Percentiles rank a stretch among this genome's conserved stretches.
Evolutionary conservation across 2,329 filamentous ascomycete genomes (phyloP).

Genomic region (Aspergillus niger): DNA sequence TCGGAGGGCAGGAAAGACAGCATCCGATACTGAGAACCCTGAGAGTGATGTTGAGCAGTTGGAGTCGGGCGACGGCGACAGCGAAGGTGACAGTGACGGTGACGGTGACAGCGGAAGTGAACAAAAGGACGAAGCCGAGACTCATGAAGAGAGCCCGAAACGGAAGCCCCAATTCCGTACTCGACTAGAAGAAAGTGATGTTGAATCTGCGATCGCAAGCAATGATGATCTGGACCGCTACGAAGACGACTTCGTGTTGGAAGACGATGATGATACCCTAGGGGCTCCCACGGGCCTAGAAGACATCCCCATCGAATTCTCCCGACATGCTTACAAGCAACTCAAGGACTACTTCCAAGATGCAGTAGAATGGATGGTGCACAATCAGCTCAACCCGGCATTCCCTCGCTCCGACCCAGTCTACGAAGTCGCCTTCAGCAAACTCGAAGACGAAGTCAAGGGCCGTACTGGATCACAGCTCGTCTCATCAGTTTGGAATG

Average conservation of each 20-base stretch:
- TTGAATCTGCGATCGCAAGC: conserved; percentile 30
- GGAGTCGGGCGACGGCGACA: conserved; percentile 27
- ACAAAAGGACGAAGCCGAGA: conserved; percentile 20
- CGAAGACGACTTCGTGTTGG: conserved; percentile 65
- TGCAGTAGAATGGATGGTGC: conserved; percentile 78
- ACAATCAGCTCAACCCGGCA: conserved; percentile 72
- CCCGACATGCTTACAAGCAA: conserved; percentile 65
- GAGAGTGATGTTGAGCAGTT: conserved; percentile 19
- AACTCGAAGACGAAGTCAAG: conserved; percentile 70
- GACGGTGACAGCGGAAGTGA: conserved; percentile 15
- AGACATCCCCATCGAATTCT: conserved; percentile 70
- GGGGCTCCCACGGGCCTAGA: conserved; percentile 56
- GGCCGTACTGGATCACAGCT: conserved; percentile 71
- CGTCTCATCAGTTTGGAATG: conserved; percentile 69
- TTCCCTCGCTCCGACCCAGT: conserved; percentile 65
- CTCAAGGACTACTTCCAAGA: conserved; percentile 72
- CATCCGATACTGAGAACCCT: conserved; percentile 29
- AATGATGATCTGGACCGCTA: conserved; percentile 56
- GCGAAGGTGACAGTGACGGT: conserved; percentile 25
- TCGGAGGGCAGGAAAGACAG: conserved; percentile 45
- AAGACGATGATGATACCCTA: conserved; percentile 62
- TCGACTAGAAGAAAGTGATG: conserved; percentile 32
- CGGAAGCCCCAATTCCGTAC: conserved; percentile 17
- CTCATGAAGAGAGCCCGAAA: conserved; percentile 21
- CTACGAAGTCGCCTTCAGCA: conserved; percentile 69